Conservation (phyloP, 495 filamentous ascomycete genomes). For the Talaromyces trachyspermus region DNA sequence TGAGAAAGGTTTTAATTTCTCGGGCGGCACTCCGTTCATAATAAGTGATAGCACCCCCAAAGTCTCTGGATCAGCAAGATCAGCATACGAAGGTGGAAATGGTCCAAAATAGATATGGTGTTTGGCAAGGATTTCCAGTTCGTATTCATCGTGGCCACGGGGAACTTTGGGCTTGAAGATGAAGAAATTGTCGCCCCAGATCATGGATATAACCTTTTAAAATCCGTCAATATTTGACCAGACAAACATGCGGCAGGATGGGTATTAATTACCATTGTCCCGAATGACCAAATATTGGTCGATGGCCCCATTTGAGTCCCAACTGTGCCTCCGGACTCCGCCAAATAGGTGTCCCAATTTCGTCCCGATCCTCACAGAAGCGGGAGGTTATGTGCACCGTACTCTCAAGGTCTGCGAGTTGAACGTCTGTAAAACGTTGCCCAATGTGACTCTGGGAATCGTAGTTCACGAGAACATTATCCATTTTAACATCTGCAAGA, state of each 20-base stretch:
- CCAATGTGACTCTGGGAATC: constrained; percentile 4
- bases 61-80: constrained; percentile 15
- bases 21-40: constrained; percentile 16
- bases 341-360: constrained; percentile 27
- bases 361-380: constrained; percentile 27
- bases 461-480: constrained; percentile 36
- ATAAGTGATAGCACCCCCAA: constrained; percentile 14
- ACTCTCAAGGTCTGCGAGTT: constrained; percentile 31
- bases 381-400: constrained; percentile 21
- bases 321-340: constrained; percentile 29
- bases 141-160: constrained; percentile 30
- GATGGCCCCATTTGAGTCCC: constrained; percentile 21
- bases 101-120: constrained; percentile 36
- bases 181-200: constrained; percentile 32
- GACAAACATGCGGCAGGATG: not conserved
- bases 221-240: constrained; percentile 5
- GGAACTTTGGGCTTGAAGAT: constrained; percentile 36
- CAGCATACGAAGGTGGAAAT: constrained; percentile 29
- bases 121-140: constrained; percentile 31
- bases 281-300: constrained; percentile 38
- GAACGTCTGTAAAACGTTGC: constrained; percentile 27
- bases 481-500: constrained; percentile 30
- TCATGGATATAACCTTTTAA: constrained; percentile 32
- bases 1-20: constrained; percentile 16
- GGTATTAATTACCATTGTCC: constrained; percentile 21